Base-by-base conservation (phyloP, 768 basidiomycete species). In the Collybiopsis luxurians region DNA sequence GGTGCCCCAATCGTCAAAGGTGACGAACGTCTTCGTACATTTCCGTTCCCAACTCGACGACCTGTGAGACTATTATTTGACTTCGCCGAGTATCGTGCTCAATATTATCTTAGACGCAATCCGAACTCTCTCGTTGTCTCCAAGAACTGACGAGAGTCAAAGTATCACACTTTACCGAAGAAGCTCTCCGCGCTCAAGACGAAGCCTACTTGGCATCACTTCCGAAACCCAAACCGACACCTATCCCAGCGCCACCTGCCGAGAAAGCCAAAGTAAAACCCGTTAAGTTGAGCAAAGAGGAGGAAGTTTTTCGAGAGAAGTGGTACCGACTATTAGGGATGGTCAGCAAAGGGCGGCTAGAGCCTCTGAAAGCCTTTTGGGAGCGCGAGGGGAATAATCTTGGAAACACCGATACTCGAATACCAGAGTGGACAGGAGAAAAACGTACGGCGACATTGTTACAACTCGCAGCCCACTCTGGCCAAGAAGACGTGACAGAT, bases 31-130 rank as follows among this genome's bases (percentile, higher is more conserved):
- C 71, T 98, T 28, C 82, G 95, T 43, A 90, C 87, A 0, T 98
- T 96, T 71, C 95, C 95, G 0, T 99, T 99, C 72, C 95, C 95
- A 3, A 99, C 97, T 1, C 86, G 95, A 39, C 81, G 97, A 62
- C 96, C 97, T 13, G 94, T 95, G 71, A 57, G 90, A 36, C 55
- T n/a, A 50, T 19, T 21, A 52, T 2, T 39, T 34, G 27, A 23
- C 31, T 28, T 38, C 49, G 56, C n/a, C 38, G 21, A 19, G 23
- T 19, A 10, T 31, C 36, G 44, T 13, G 31, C n/a, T 28, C 45
- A 17, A 53, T 27, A 19, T 30, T 15, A 31, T 19, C 30, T 45
- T 59, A 96, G 91, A 99, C 96, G 0, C 90, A 93, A 75, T 83
- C 92, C 2, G 97, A 99, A 70, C 80, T 98, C 21, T 56, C 81